Base-by-base conservation (phyloP, 1,284 basidiomycete genomes). In the Pseudozyma thailandica region DNA sequence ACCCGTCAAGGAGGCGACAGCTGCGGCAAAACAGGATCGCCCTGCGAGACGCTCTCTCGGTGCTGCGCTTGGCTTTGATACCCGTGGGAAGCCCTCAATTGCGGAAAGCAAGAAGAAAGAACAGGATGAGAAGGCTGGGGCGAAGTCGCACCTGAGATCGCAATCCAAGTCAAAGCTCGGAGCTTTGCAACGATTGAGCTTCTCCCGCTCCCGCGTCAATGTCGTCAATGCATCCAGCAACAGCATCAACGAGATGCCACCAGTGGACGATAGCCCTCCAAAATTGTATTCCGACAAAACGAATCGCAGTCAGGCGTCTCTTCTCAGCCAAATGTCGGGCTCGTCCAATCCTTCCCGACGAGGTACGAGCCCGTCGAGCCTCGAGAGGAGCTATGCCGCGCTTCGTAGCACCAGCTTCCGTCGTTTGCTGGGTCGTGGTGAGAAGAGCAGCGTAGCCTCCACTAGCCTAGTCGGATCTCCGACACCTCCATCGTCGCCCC, bases 201-300 rank as follows among this genome's bases (percentile, higher is more conserved):
- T 71, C 25, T 71, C 68, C 4, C 61, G 68, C 37, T 71, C 68
- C 39, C 68, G 68, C 6, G 42, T 46, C 46, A 61, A 46, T 35
- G 61, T 65, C 15, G 50, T 47, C 13, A 56, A 56, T 27, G 37
- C 35, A 12, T 64, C 56, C 6, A 68, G 49, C 35, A 52, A 38
- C 33, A 55, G 56, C 39, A 35, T 66, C 44, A 49, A 60, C 48
- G 49, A 59, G 27, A 26, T 45, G 12, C 25, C 35, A 1, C 41
- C 45, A 15, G 20, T 28, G 20, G 26, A 16, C 18, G 28, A 49
- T 2, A 44, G 27, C 18, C 31, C 50, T 9, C 42, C 39, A 28
- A 27, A 37, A 3, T 23, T 52, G 3, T 68, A 61, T 18, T 13
- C 27, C 6, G 31, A 48, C 45, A 20, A 33, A 12, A 23, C 23